Percentiles rank a stretch among this genome's conserved stretches.
Evolutionary conservation across 2,329 filamentous ascomycete genomes (phyloP).

Genomic region (Grosmannia clavigera): DNA sequence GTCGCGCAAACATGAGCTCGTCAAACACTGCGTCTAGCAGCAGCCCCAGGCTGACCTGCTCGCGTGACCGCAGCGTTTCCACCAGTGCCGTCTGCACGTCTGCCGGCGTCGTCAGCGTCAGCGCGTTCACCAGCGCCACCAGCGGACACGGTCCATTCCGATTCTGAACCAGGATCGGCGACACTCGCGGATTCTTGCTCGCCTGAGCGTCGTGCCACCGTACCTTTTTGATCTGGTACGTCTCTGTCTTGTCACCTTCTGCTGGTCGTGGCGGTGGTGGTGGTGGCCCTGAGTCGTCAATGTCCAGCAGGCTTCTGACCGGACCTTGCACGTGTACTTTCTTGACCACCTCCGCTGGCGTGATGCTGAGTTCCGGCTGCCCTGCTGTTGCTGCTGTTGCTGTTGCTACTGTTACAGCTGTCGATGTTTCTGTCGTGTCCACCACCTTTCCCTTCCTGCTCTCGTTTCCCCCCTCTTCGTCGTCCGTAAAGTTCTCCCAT

Average conservation of each 20-base stretch:
- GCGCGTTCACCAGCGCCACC: slow-evolving; percentile 82
- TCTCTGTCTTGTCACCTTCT: slow-evolving; percentile 48
- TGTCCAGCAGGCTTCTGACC: slow-evolving; percentile 11
- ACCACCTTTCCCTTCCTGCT: too few relatives aligned
- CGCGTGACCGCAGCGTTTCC: slow-evolving; percentile 63
- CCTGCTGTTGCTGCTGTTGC: not conserved
- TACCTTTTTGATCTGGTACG: slow-evolving; percentile 87
- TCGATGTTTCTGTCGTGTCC: too few relatives aligned
- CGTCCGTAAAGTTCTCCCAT: slow-evolving; percentile 26
- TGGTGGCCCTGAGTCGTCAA: slow-evolving; percentile 10
- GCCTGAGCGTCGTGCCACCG: slow-evolving; percentile 62
- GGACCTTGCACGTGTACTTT: slow-evolving; percentile 5
- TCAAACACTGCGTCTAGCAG: slow-evolving; percentile 86
- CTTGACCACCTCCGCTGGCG: not conserved
- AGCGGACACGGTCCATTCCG: slow-evolving; percentile 89
- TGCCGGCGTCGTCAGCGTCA: slow-evolving; percentile 69
- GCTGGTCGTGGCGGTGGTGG: slow-evolving; percentile 25
- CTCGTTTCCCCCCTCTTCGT: slow-evolving; percentile 1
- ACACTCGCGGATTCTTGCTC: slow-evolving; percentile 53
- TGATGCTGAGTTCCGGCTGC: too few relatives aligned
- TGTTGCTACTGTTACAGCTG: not conserved
- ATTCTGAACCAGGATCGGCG: slow-evolving; percentile 85
- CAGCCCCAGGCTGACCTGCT: slow-evolving; percentile 77
- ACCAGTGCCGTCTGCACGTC: slow-evolving; percentile 57
- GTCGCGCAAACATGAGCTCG: slow-evolving; percentile 70